Percentiles rank a stretch among this genome's conserved stretches.
These are phyloP conservation scores for Chrysanthemum seticuspe DNA, from an alignment of 129 eudicot genomes.

Conservation along the genomic window DNA sequence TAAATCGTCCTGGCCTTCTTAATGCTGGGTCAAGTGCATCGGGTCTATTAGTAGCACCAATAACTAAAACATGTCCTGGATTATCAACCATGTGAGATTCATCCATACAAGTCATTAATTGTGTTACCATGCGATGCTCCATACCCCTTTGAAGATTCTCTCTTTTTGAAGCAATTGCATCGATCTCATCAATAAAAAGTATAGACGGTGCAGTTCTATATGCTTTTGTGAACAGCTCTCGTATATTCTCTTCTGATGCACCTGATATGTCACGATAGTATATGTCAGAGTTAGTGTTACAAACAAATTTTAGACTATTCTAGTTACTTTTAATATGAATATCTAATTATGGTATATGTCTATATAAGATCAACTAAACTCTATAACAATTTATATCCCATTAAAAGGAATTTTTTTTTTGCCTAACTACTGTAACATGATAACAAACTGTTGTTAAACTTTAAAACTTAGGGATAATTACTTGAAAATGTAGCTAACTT, in stretches of 20 bases:
- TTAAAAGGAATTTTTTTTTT: no score
- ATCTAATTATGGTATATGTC: no score
- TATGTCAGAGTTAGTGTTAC: no score
- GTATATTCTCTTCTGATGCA: slow-evolving; percentile 91
- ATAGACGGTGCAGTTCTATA: slow-evolving; percentile 91
- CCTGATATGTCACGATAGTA: slow-evolving; percentile 33
- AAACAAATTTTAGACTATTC: no score
- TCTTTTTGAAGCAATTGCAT: slow-evolving; percentile 94
- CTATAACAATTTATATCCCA: no score
- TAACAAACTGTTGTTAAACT: no score
- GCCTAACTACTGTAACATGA: no score
- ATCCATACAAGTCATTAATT: slow-evolving; percentile 88
- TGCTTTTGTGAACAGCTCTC: slow-evolving; percentile 86
- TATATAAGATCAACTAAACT: no score
- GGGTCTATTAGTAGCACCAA: slow-evolving; percentile 96
- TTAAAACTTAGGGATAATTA: no score
- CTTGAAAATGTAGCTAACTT: no score
- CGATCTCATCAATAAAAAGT: slow-evolving; percentile 93
- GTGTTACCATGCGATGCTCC: slow-evolving; percentile 78
- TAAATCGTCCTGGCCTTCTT: slow-evolving; percentile 90
- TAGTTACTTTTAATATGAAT: no score
- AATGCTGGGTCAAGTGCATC: slow-evolving; percentile 93
- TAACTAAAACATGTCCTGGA: slow-evolving; percentile 73
- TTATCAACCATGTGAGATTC: slow-evolving; percentile 54
- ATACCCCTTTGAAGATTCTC: slow-evolving; percentile 57